Conservation (phyloP, 306 rosid species). For the Crotalaria pallida region DNA sequence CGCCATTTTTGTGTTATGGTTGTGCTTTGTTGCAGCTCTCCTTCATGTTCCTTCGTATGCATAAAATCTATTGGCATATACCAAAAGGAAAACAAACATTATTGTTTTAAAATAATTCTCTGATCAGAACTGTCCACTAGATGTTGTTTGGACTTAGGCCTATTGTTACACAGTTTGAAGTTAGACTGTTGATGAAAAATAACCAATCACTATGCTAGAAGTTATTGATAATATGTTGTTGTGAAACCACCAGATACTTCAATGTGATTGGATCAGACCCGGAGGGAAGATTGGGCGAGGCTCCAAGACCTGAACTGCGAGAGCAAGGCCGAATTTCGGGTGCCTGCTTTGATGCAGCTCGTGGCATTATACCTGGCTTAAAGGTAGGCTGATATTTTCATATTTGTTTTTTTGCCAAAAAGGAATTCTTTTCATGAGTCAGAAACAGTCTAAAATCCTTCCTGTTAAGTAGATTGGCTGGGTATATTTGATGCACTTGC, state of each 20-base stretch:
- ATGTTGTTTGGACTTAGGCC: neutral
- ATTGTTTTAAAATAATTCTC: neutral
- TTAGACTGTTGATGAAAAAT: neutral
- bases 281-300: constrained; percentile 95
- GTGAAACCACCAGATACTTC: constrained; percentile 58
- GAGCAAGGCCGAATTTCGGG: constrained; percentile 98
- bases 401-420: neutral
- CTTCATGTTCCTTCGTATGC: neutral
- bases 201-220: neutral
- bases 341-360: constrained; percentile 98
- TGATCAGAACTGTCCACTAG: neutral
- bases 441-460: neutral
- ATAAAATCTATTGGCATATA: neutral
- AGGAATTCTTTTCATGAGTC: neutral
- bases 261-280: constrained; percentile 99
- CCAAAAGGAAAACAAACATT: neutral
- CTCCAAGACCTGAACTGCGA: constrained; percentile 94
- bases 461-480: constrained; percentile 4
- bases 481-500: neutral
- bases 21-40: no score
- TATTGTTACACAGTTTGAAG: neutral
- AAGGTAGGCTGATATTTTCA: constrained; percentile 46
- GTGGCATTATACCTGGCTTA: constrained; percentile 72
- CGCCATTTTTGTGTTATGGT: neutral
- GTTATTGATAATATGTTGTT: neutral